A percentile compares a stretch with the other conserved stretches of the same genome.
These are phyloP conservation scores for Teratosphaeria pseudoeucalypti DNA, from an alignment of 2,329 filamentous ascomycete genomes.

Conservation along the genomic window DNA sequence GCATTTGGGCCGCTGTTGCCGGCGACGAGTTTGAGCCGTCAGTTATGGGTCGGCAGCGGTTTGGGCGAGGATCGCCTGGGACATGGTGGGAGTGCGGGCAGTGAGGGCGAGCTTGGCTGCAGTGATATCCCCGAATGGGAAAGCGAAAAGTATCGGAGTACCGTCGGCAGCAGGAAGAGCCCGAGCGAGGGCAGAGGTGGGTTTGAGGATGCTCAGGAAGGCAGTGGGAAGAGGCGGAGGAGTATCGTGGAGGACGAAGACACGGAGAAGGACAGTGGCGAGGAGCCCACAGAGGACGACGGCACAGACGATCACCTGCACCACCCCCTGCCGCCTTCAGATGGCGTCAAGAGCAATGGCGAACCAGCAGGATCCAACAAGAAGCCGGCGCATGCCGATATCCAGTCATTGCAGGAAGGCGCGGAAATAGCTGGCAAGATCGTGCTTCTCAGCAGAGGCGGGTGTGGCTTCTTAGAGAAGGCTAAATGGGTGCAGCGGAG, in stretches of 20 bases:
- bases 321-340: constrained; percentile 41
- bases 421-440: constrained; percentile 92
- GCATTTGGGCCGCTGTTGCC: constrained; percentile 81
- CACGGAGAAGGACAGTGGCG: constrained; percentile 8
- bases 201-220: constrained; percentile 11
- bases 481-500: constrained; percentile 92
- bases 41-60: constrained; percentile 86
- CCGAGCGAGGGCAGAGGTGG: constrained; percentile 21
- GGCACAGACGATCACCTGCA: constrained; percentile 80
- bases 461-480: constrained; percentile 93
- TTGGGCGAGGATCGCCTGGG: constrained; percentile 70
- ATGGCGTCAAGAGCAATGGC: constrained; percentile 25
- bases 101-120: constrained; percentile 82
- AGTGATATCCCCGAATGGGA: constrained; percentile 89
- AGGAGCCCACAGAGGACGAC: constrained; percentile 42
- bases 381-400: constrained; percentile 60
- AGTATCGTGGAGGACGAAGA: constrained; percentile 8
- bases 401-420: constrained; percentile 80
- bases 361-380: constrained; percentile 26
- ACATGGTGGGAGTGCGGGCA: constrained; percentile 43
- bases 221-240: constrained; percentile 15
- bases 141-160: constrained; percentile 38
- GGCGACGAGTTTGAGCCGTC: constrained; percentile 66
- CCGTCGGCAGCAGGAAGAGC: constrained; percentile 29
- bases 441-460: constrained; percentile 80